Evolutionary conservation across 345 rosid species (phyloP).

Genomic region (Rhodamnia rubescens): DNA sequence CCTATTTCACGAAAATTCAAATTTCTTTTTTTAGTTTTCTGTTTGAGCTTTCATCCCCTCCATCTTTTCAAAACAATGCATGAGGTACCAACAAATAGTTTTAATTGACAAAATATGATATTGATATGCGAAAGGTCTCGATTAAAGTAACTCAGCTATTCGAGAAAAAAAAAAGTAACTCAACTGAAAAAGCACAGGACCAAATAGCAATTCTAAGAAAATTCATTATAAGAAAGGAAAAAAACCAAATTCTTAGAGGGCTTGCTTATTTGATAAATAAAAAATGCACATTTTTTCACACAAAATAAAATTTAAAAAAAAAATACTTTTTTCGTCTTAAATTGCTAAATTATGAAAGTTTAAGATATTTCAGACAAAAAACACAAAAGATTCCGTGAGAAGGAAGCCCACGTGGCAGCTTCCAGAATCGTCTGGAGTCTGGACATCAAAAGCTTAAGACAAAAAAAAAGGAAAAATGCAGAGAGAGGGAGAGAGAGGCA

Average conservation of each 20-base stretch:
- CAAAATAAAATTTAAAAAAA: not conserved
- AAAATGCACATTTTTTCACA: not conserved
- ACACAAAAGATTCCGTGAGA: not conserved
- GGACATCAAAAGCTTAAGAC: not conserved
- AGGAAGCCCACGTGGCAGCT: constrained; percentile 12
- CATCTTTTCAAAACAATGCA: not conserved
- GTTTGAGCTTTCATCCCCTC: not conserved
- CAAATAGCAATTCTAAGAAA: not conserved
- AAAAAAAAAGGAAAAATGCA: not conserved
- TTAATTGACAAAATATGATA: not conserved
- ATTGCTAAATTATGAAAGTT: not conserved
- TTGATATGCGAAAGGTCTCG: not conserved
- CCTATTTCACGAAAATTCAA: too few relatives aligned
- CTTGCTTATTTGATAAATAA: not conserved
- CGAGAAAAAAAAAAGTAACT: not conserved
- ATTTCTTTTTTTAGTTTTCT: not conserved
- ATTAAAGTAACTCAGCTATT: not conserved
- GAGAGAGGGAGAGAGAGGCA: not conserved
- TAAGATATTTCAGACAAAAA: not conserved
- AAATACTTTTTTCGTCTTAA: not conserved
- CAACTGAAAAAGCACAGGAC: not conserved
- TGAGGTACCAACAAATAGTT: not conserved
- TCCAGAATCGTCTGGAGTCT: constrained; percentile 8
- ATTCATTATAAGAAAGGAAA: not conserved
- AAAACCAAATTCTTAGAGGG: not conserved